These are phyloP conservation scores for Adansonia madagascariensis DNA, from an alignment of 441 rosid genomes.

Conservation along the genomic window DNA sequence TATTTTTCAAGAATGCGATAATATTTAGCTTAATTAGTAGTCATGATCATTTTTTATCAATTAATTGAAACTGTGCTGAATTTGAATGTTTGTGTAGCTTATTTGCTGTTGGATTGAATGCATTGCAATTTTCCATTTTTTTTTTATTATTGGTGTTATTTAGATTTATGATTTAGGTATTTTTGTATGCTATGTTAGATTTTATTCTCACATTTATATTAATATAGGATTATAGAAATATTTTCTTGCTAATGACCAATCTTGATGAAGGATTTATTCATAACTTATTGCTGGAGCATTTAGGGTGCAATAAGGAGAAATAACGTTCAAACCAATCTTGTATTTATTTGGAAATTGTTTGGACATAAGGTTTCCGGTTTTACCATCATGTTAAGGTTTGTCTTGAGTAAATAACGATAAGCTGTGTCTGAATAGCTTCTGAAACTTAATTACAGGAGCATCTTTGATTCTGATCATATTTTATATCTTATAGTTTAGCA, in stretches of 20 bases:
- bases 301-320: background rate
- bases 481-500: slow-evolving; percentile 4
- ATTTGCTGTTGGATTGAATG: slow-evolving; percentile 5
- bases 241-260: background rate
- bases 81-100: background rate
- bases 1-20: background rate
- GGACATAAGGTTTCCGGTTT: background rate
- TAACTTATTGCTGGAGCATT: background rate
- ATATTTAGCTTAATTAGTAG: slow-evolving; percentile 8
- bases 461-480: slow-evolving; percentile 11
- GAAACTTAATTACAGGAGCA: background rate
- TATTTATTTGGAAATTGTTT: background rate
- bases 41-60: background rate
- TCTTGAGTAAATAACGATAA: background rate
- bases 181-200: background rate
- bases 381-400: background rate
- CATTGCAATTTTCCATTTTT: background rate
- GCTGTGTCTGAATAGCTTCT: background rate
- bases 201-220: background rate
- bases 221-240: background rate
- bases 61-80: background rate
- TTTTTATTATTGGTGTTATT: too few species aligned
- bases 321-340: background rate
- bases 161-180: background rate
- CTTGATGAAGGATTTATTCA: background rate